Evolutionary conservation across 345 rosid genomes (phyloP).

Genomic region (Psidium guajava): DNA sequence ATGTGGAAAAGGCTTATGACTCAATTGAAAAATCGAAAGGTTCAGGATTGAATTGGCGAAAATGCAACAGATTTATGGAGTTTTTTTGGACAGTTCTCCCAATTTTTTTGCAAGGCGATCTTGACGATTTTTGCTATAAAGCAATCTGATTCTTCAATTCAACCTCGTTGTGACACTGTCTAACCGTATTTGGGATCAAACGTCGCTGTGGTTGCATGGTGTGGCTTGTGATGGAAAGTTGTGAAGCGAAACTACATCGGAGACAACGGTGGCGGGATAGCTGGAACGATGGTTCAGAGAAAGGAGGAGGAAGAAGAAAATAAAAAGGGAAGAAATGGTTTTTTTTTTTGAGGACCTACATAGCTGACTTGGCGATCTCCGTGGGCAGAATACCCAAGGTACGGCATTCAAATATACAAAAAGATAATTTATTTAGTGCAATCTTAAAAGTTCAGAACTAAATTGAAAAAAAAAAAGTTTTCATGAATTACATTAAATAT

Average conservation of each 20-base stretch:
- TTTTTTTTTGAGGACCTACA: neutral
- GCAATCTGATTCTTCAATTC: neutral
- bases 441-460: neutral
- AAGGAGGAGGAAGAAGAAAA: neutral
- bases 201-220: fast-evolving
- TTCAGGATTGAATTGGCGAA: no score
- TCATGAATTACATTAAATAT: neutral
- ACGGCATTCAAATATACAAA: no score
- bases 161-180: neutral
- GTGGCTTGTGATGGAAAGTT: neutral
- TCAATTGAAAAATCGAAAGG: no score
- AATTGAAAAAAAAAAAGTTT: neutral
- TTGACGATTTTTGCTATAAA: neutral
- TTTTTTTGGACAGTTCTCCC: no score
- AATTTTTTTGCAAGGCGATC: neutral
- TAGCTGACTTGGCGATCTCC: no score
- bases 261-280: neutral
- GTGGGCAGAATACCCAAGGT: no score
- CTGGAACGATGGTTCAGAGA: neutral
- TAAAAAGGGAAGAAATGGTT: neutral
- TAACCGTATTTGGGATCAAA: neutral
- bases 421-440: neutral
- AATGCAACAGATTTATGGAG: no score
- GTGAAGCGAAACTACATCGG: neutral
- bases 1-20: no score